Percentiles rank a stretch among this genome's conserved stretches.
These are phyloP conservation scores for Picochlorum sp. DNA, from an alignment of 139 green algal species.

Conservation along the genomic window DNA sequence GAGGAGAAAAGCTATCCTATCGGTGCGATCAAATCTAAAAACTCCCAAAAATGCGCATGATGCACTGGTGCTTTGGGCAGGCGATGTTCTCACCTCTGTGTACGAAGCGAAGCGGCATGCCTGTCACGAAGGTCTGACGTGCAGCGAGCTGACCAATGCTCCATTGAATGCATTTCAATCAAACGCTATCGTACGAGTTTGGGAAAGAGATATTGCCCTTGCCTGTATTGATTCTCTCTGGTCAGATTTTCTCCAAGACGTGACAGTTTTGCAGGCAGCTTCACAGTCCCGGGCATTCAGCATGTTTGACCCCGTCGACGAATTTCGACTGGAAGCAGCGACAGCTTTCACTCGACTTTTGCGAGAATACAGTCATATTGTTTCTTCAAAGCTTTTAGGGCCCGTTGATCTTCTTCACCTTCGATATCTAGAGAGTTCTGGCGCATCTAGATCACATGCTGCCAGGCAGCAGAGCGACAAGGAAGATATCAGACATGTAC, in stretches of 20 bases:
- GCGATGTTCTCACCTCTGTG: not conserved
- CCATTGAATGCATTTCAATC: not conserved
- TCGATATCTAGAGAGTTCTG: not conserved
- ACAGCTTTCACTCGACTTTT: not conserved
- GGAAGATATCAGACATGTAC: no score
- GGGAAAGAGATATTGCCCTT: conserved; percentile 5
- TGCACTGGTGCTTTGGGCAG: not conserved
- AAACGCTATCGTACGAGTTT: not conserved
- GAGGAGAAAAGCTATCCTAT: no score
- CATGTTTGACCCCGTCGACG: conserved; percentile 11
- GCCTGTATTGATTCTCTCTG: conserved; percentile 16
- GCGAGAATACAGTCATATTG: not conserved
- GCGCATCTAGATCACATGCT: not conserved
- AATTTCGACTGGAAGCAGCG: conserved; percentile 21
- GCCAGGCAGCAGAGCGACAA: not conserved
- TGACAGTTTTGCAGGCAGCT: not conserved
- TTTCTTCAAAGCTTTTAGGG: not conserved
- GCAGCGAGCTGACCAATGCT: not conserved
- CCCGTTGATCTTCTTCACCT: not conserved
- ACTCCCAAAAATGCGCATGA: not conserved
- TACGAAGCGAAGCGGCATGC: conserved; percentile 2
- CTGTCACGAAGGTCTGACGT: not conserved
- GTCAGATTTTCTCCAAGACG: conserved; percentile 23
- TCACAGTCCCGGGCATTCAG: conserved; percentile 6
- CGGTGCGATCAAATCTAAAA: no score